These are phyloP conservation scores for Sporisorium reilianum DNA, from an alignment of 1,284 basidiomycete genomes.

Conservation along the genomic window DNA sequence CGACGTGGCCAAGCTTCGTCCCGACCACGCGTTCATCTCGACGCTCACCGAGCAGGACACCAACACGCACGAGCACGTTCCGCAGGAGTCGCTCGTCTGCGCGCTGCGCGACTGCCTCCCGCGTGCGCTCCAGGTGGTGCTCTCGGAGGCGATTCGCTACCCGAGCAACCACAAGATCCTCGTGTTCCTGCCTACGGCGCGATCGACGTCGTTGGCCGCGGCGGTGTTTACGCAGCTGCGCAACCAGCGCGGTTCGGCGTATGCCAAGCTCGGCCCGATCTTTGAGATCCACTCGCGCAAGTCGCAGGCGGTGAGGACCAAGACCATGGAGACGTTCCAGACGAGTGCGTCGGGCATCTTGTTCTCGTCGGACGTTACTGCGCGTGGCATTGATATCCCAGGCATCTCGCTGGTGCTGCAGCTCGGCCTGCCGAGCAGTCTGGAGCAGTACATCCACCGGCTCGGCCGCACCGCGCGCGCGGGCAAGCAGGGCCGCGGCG, in stretches of 20 bases:
- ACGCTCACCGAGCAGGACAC: slow-evolving; percentile 76
- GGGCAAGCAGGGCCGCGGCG: slow-evolving; percentile 73
- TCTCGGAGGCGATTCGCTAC: slow-evolving; percentile 66
- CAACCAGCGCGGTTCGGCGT: slow-evolving; percentile 21
- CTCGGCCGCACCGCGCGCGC: slow-evolving; percentile 73
- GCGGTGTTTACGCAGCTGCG: slow-evolving; percentile 61
- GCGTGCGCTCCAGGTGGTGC: slow-evolving; percentile 70
- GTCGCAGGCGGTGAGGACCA: slow-evolving; percentile 48
- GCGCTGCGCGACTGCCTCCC: slow-evolving; percentile 71
- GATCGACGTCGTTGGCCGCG: slow-evolving; percentile 75
- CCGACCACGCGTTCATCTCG: slow-evolving; percentile 76
- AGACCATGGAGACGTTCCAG: slow-evolving; percentile 72
- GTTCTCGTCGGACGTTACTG: slow-evolving; percentile 89
- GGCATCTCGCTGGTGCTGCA: slow-evolving; percentile 75
- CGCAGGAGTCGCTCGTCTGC: slow-evolving; percentile 70
- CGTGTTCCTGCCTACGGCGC: slow-evolving; percentile 78
- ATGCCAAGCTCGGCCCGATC: slow-evolving; percentile 25
- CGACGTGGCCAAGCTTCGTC: slow-evolving; percentile 60
- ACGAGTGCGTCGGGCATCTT: slow-evolving; percentile 75
- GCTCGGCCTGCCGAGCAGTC: slow-evolving; percentile 69
- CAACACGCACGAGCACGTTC: slow-evolving; percentile 78
- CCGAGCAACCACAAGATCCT: slow-evolving; percentile 56
- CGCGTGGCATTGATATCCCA: slow-evolving; percentile 77
- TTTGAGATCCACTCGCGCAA: slow-evolving; percentile 60
- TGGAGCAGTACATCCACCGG: slow-evolving; percentile 70